phyloP scores from a whole-genome alignment of 345 rosid genomes.

The Eucalyptus virginea region DNA sequence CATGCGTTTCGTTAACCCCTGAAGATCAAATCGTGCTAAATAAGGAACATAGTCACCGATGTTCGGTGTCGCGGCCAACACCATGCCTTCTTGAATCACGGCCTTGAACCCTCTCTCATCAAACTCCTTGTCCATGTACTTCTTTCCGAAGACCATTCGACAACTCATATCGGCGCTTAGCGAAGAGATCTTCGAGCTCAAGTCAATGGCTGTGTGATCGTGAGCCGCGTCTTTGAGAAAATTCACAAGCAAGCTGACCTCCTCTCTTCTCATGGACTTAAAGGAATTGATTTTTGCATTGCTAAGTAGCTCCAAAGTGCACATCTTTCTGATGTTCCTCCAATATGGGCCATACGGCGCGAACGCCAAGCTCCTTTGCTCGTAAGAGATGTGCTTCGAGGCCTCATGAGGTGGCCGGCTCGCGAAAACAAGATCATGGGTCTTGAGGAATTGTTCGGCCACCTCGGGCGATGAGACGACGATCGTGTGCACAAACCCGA shows the following conservation, averaged over 20 bases:
- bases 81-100: constrained; percentile 26
- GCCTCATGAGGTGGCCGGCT: constrained; percentile 15
- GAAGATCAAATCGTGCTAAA: constrained; percentile 16
- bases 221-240: neutral
- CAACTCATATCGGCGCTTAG: neutral
- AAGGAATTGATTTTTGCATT: neutral
- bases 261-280: neutral
- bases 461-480: constrained; percentile 24
- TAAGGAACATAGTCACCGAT: constrained; percentile 22
- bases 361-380: neutral
- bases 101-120: constrained; percentile 12
- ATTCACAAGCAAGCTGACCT: neutral
- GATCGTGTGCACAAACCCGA: constrained; percentile 17
- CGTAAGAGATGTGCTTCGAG: constrained; percentile 2
- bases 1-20: constrained; percentile 18
- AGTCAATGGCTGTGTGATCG: neutral
- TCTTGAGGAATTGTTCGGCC: constrained; percentile 29
- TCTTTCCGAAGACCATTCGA: neutral
- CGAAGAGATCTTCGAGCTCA: neutral
- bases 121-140: neutral
- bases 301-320: neutral
- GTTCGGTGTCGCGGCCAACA: constrained; percentile 15
- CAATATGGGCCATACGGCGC: neutral
- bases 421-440: constrained; percentile 27
- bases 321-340: neutral